These are phyloP conservation scores for Leccinum pellstonianum DNA, from an alignment of 768 basidiomycete genomes.

Conservation along the genomic window DNA sequence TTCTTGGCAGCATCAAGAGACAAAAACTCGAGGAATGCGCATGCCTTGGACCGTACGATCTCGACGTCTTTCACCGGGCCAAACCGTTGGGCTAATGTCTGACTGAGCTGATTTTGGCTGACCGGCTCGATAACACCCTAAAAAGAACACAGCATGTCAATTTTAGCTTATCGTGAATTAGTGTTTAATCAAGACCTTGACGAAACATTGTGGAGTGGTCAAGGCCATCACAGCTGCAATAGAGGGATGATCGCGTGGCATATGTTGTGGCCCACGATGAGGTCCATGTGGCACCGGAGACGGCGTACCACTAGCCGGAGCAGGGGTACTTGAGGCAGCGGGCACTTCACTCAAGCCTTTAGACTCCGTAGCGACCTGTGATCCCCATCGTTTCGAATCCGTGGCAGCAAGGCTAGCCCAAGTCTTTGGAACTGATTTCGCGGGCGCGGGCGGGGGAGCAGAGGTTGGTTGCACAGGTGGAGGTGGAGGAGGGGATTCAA, in stretches of 20 bases:
- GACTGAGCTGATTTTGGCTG: conserved; percentile 47
- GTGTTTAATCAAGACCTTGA: conserved; percentile 61
- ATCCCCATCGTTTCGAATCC: conserved; percentile 81
- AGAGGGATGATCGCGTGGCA: conserved; percentile 43
- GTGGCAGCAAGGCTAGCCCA: conserved; percentile 93
- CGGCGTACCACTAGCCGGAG: conserved; percentile 41
- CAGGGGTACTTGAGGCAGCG: conserved; percentile 37
- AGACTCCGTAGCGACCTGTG: conserved; percentile 73
- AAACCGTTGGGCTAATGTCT: conserved; percentile 58
- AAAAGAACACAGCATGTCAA: conserved; percentile 10
- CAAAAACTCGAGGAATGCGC: conserved; percentile 91
- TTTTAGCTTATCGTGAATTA: neutral
- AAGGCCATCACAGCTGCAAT: conserved; percentile 59
- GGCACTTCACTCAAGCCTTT: conserved; percentile 73
- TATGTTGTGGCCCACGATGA: conserved; percentile 37
- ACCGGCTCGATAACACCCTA: conserved; percentile 75
- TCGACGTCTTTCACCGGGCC: conserved; percentile 86
- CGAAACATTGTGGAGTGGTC: conserved; percentile 80
- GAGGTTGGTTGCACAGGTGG: conserved; percentile 31
- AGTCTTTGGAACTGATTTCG: conserved; percentile 61
- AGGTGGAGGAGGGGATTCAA: conserved; percentile 31
- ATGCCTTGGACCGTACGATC: conserved; percentile 83
- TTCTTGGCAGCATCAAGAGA: conserved; percentile 76
- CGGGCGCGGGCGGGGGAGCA: conserved; percentile 32
- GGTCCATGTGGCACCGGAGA: conserved; percentile 33